Conservation (phyloP, 495 filamentous ascomycete species). For the Penicillium diatomitis region DNA sequence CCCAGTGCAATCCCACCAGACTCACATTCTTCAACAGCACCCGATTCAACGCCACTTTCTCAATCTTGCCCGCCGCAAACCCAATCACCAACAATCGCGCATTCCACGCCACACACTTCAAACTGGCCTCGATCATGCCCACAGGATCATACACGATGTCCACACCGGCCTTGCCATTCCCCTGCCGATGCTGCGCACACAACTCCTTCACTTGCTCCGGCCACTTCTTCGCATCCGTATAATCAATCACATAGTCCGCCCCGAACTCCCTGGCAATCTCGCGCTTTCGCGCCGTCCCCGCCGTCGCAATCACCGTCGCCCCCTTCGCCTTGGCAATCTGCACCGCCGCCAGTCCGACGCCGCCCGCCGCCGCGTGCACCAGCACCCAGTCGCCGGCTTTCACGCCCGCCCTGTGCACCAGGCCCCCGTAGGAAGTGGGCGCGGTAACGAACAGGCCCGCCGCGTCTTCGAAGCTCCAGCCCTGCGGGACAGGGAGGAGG, state of each 20-base stretch:
- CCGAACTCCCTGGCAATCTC: slow-evolving; percentile 70
- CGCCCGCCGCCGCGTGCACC: slow-evolving; percentile 86
- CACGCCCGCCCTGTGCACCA: slow-evolving; percentile 68
- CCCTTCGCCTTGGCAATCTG: slow-evolving; percentile 89
- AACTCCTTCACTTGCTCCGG: slow-evolving; percentile 68
- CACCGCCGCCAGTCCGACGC: slow-evolving; percentile 84
- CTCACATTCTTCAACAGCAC: slow-evolving; percentile 91
- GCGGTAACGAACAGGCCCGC: slow-evolving; percentile 87
- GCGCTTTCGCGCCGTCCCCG: slow-evolving; percentile 67
- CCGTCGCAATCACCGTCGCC: slow-evolving; percentile 83
- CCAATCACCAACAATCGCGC: slow-evolving; percentile 80
- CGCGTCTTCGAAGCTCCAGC: slow-evolving; percentile 77
- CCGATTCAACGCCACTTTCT: slow-evolving; percentile 87
- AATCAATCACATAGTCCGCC: slow-evolving; percentile 77
- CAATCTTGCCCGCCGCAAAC: slow-evolving; percentile 81
- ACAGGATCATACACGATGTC: slow-evolving; percentile 91
- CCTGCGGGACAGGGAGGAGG: slow-evolving; percentile 63
- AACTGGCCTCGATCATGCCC: slow-evolving; percentile 70
- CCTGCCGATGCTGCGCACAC: slow-evolving; percentile 40
- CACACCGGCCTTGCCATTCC: slow-evolving; percentile 57
- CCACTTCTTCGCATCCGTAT: slow-evolving; percentile 56
- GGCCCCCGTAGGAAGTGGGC: slow-evolving; percentile 79
- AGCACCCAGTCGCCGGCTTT: slow-evolving; percentile 79
- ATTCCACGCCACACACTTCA: slow-evolving; percentile 89
- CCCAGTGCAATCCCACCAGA: slow-evolving; percentile 87